Percentiles rank a stretch among this genome's conserved stretches.
phyloP scores from a whole-genome alignment of 306 rosid species.

The Lotus japonicus region DNA sequence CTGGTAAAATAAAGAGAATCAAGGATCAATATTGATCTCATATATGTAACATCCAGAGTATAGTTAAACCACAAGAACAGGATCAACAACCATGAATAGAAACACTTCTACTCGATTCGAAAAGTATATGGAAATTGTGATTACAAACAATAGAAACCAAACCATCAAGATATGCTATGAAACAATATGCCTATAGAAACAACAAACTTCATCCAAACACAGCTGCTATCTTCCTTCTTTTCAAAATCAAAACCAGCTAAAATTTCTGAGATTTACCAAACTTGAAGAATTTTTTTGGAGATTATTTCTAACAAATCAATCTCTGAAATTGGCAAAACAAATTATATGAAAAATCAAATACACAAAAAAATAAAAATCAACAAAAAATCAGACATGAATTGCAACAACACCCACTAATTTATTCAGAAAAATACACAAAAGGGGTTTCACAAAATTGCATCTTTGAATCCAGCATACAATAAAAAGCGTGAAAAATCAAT shows the following conservation, averaged over 20 bases:
- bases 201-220: background rate
- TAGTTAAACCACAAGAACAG: background rate
- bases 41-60: background rate
- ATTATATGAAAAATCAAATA: background rate
- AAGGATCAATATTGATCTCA: background rate
- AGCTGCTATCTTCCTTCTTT: too few relatives aligned
- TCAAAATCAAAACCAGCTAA: background rate
- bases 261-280: background rate
- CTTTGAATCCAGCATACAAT: constrained; percentile 7
- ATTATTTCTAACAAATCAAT: background rate
- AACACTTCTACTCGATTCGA: background rate
- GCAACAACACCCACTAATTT: background rate
- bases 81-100: background rate
- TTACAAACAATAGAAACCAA: background rate
- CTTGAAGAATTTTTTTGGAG: background rate
- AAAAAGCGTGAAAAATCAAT: background rate
- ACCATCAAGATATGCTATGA: background rate
- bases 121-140: background rate
- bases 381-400: background rate
- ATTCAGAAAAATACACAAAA: background rate
- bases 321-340: background rate
- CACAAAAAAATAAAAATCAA: background rate
- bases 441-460: constrained; percentile 9
- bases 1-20: constrained; percentile 30
- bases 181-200: background rate